These are phyloP conservation scores for Asterochloris erici DNA, from an alignment of 139 green algal species.

Conservation along the genomic window DNA sequence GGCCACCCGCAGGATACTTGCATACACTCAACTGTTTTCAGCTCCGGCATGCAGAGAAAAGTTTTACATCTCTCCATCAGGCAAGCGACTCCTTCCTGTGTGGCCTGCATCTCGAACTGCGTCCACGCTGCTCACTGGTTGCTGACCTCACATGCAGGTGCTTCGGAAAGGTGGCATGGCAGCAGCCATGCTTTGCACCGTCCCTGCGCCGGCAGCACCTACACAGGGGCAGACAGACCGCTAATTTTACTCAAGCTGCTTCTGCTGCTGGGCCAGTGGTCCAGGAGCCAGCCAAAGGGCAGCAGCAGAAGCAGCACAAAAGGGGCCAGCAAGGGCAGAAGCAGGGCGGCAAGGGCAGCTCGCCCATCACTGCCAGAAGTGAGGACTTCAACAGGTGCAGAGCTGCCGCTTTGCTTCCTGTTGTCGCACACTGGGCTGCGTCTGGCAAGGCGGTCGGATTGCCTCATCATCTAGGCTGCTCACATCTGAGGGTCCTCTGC, in stretches of 20 bases:
- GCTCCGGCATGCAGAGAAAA: no score
- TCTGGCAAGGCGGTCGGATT: no score
- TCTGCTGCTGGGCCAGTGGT: background rate
- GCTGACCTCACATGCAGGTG: background rate
- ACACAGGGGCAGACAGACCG: background rate
- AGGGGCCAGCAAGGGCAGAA: slow-evolving; percentile 20
- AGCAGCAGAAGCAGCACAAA: slow-evolving; percentile 25
- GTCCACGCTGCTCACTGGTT: no score
- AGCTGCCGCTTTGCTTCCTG: background rate
- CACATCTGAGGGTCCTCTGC: no score
- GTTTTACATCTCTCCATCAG: no score
- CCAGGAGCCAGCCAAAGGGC: background rate
- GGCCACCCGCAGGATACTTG: no score
- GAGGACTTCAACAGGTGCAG: slow-evolving; percentile 80
- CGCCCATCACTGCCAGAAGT: slow-evolving; percentile 72
- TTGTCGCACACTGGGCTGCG: no score
- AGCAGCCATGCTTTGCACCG: background rate
- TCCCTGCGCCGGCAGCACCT: background rate
- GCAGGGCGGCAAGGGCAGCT: slow-evolving; percentile 33
- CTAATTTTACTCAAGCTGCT: background rate
- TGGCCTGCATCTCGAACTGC: no score
- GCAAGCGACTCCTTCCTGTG: no score
- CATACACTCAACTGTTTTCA: no score
- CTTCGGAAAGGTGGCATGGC: background rate
- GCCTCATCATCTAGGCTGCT: no score